These are phyloP conservation scores for Isoetes taiwanensis DNA, from an alignment of 75 land plant genomes.

Conservation along the genomic window DNA sequence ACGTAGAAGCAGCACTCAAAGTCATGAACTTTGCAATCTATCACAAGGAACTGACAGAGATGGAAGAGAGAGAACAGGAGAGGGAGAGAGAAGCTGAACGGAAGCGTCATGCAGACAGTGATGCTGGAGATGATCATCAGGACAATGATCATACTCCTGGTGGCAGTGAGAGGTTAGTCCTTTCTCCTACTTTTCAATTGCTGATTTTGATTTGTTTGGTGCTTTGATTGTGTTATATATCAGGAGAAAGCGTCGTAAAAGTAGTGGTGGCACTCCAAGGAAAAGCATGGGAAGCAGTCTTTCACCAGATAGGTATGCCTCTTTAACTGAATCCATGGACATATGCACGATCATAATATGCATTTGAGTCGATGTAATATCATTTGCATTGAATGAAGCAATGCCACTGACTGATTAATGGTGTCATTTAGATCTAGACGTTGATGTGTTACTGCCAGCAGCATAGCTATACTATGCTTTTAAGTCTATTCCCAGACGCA, in stretches of 20 bases:
- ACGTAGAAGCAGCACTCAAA: slow-evolving; percentile 90
- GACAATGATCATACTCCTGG: slow-evolving; percentile 11
- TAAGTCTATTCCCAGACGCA: too few relatives aligned
- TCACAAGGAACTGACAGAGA: slow-evolving; percentile 88
- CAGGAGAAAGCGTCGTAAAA: slow-evolving; percentile 15
- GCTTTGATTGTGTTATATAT: neutral
- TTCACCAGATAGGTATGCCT: neutral
- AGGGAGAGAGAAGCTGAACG: slow-evolving; percentile 41
- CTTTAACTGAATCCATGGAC: neutral
- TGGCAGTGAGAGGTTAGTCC: slow-evolving; percentile 10
- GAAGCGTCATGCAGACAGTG: slow-evolving; percentile 28
- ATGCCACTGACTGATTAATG: neutral
- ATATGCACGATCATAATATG: neutral
- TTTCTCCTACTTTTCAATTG: neutral
- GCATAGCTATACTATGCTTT: too few relatives aligned
- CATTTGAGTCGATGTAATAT: neutral
- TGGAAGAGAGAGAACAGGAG: slow-evolving; percentile 88
- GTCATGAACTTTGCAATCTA: slow-evolving; percentile 92
- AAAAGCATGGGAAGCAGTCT: neutral
- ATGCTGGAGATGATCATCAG: slow-evolving; percentile 7
- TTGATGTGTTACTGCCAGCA: neutral
- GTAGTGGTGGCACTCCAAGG: slow-evolving; percentile 10
- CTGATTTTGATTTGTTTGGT: neutral
- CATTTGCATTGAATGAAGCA: neutral
- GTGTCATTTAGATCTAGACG: neutral